Evolutionary conservation across 305 asterid genomes (phyloP).

Genomic region (Petunia hybrid): DNA sequence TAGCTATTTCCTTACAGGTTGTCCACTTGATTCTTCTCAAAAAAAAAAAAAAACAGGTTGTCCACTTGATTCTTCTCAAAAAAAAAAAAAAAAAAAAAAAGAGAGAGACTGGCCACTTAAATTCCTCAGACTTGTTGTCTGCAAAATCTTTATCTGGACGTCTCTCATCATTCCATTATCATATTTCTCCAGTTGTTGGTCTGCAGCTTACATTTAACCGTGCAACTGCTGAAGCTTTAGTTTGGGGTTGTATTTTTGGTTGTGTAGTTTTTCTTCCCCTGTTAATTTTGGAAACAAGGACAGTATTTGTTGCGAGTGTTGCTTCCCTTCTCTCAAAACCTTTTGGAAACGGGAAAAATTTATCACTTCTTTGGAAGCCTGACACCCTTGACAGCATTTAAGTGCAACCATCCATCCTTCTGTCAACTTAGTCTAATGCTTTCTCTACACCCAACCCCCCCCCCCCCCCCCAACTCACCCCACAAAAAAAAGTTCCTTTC

Average conservation of each 20-base stretch:
- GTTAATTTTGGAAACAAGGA: neutral
- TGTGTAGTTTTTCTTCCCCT: neutral
- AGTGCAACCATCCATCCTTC: slow-evolving; percentile 5
- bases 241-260: neutral
- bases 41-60: too few relatives aligned
- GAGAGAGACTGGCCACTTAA: neutral
- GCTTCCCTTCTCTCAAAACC: neutral
- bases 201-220: neutral
- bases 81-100: too few relatives aligned
- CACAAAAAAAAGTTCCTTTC: neutral
- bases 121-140: neutral
- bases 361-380: slow-evolving; percentile 18
- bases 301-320: neutral
- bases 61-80: too few relatives aligned
- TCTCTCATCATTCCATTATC: neutral
- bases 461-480: too few relatives aligned
- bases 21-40: too few relatives aligned
- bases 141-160: neutral
- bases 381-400: neutral
- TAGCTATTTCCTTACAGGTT: neutral
- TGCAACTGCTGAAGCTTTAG: slow-evolving; percentile 19
- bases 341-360: neutral
- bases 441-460: neutral
- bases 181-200: neutral
- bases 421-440: neutral